phyloP scores from a whole-genome alignment of 768 basidiomycete species.

The Rhizopogon rudus region DNA sequence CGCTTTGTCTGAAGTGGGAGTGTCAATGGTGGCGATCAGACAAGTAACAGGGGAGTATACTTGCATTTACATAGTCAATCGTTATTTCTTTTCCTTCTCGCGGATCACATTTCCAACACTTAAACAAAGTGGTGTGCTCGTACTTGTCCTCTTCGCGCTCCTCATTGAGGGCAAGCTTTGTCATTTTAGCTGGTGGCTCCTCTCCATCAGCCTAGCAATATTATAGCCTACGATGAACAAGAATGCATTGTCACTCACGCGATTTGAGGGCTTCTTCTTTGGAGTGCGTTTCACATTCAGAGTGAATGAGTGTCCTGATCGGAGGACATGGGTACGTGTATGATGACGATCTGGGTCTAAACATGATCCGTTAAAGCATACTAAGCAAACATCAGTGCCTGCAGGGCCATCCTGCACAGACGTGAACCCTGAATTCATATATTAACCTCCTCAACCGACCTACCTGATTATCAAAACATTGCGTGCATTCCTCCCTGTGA shows the following conservation, averaged over 20 bases:
- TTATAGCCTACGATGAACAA: neutral
- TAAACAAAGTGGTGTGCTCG: conserved; percentile 56
- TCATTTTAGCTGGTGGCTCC: conserved; percentile 87
- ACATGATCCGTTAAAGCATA: conserved; percentile 95
- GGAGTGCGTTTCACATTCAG: conserved; percentile 74
- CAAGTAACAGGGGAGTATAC: neutral
- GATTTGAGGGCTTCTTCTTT: conserved; percentile 51
- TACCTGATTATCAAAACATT: conserved; percentile 95
- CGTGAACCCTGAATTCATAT: neutral
- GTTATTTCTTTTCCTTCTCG: conserved; percentile 41
- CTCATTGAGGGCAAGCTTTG: conserved; percentile 81
- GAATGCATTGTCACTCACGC: conserved; percentile 45
- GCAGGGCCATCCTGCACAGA: conserved; percentile 54
- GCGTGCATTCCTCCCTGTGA: conserved; percentile 92
- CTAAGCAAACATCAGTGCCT: conserved; percentile 87
- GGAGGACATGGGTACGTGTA: conserved; percentile 63
- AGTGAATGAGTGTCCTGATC: conserved; percentile 70
- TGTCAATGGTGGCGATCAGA: neutral
- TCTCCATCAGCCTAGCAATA: conserved; percentile 57
- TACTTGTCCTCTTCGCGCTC: conserved; percentile 90
- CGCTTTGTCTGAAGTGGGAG: conserved; percentile 38
- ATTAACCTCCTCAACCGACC: conserved; percentile 8
- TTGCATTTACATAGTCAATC: conserved; percentile 31
- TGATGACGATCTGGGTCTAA: conserved; percentile 59
- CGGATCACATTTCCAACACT: conserved; percentile 73